Evolutionary conservation across 441 rosid species (phyloP).

Genomic region (Dalechampia spathulata): DNA sequence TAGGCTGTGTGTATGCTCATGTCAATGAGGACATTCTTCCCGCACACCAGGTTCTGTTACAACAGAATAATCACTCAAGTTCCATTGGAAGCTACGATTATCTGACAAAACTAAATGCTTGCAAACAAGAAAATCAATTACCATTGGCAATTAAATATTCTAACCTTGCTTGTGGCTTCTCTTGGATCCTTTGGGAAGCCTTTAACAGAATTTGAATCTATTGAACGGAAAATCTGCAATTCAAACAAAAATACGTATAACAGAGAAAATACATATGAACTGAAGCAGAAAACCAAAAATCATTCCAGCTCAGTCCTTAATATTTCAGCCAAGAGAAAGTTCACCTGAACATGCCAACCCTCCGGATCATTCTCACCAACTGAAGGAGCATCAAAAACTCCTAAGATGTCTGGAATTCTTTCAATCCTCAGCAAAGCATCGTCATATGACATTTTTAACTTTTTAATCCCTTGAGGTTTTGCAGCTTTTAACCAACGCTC

Average conservation of each 20-base stretch:
- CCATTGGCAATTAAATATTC: too few species aligned
- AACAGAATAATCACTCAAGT: constrained; percentile 19
- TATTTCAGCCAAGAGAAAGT: constrained; percentile 3
- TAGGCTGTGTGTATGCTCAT: constrained; percentile 99
- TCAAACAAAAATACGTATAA: not conserved
- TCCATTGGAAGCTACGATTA: constrained; percentile 1
- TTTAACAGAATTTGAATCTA: constrained; percentile 87
- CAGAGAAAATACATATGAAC: not conserved
- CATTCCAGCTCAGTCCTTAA: constrained; percentile 5
- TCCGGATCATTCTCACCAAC: constrained; percentile 50
- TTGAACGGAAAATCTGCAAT: constrained; percentile 88
- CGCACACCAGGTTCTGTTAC: constrained; percentile 81
- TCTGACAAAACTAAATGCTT: too few species aligned
- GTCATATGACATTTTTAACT: constrained; percentile 52
- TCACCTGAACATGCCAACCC: constrained; percentile 96
- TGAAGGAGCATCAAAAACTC: constrained; percentile 50
- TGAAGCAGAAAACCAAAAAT: constrained; percentile 2
- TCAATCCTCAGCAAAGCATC: constrained; percentile 79
- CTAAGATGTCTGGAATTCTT: constrained; percentile 77
- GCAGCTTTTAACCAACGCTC: constrained; percentile 90
- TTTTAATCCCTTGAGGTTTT: constrained; percentile 66
- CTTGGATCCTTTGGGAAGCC: constrained; percentile 90
- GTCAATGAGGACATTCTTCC: constrained; percentile 91
- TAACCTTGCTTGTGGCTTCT: constrained; percentile 69
- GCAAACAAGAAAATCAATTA: too few species aligned